A percentile compares a stretch with the other conserved stretches of the same genome.
Evolutionary conservation across 2,329 filamentous ascomycete genomes (phyloP).

Genomic region (Epichloe festucae): DNA sequence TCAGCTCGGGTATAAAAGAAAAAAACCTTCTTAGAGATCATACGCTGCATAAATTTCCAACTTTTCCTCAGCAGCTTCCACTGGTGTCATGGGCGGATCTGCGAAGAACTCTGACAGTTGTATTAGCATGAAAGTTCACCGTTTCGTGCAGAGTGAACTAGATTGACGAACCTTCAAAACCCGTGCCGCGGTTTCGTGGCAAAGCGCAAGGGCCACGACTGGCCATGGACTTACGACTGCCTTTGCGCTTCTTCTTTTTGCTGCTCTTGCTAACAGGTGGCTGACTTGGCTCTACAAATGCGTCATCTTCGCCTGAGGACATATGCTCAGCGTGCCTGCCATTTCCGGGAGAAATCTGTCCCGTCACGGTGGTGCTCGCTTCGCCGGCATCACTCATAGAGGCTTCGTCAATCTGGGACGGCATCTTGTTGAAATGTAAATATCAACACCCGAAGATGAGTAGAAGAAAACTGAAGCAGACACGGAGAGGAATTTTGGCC

Average conservation of each 20-base stretch:
- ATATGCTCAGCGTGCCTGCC: too few relatives aligned
- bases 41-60: constrained; percentile 53
- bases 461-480: too few relatives aligned
- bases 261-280: too few relatives aligned
- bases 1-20: background rate
- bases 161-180: constrained; percentile 49
- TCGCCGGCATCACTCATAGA: too few relatives aligned
- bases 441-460: too few relatives aligned
- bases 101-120: constrained; percentile 50
- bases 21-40: constrained; percentile 19
- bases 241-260: too few relatives aligned
- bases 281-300: too few relatives aligned
- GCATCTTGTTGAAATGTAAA: background rate
- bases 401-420: background rate
- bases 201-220: constrained; percentile 27
- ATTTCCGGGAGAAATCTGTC: too few relatives aligned
- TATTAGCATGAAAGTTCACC: background rate
- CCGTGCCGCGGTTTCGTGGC: constrained; percentile 38
- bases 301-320: too few relatives aligned
- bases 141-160: background rate
- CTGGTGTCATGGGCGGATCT: constrained; percentile 64
- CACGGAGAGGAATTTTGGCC: too few relatives aligned
- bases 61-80: constrained; percentile 51
- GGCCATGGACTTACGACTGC: constrained; percentile 5
- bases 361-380: too few relatives aligned